A percentile compares a stretch with the other conserved stretches of the same genome.
Conservation (phyloP, 805 yeast genomes). For the Nakazawaea wyomingensis region DNA sequence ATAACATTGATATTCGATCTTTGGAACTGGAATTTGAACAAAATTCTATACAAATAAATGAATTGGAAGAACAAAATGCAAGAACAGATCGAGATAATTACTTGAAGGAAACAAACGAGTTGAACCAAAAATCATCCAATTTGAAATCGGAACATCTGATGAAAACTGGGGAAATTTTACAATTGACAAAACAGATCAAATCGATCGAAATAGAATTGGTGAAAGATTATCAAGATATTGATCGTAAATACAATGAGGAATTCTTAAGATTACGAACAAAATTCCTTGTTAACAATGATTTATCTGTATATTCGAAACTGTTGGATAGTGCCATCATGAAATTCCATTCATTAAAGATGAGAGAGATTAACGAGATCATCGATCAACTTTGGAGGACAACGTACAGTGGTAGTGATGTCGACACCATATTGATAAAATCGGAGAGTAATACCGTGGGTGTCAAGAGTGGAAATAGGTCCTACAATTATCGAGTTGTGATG, state of each 20-base stretch:
- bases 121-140: conserved; percentile 45
- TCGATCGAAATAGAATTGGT: conserved; percentile 53
- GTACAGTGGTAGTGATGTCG: conserved; percentile 93
- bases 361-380: conserved; percentile 79
- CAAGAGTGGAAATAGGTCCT: conserved; percentile 50
- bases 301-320: conserved; percentile 76
- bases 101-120: conserved; percentile 47
- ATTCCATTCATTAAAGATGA: conserved; percentile 87
- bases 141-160: conserved; percentile 66
- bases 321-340: conserved; percentile 91
- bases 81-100: conserved; percentile 55
- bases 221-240: conserved; percentile 68
- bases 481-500: conserved; percentile 94
- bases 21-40: conserved; percentile 33
- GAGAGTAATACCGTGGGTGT: conserved; percentile 55
- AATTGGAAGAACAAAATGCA: conserved; percentile 52
- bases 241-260: conserved; percentile 57
- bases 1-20: conserved; percentile 55
- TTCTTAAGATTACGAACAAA: conserved; percentile 75
- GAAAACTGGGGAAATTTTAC: conserved; percentile 80
- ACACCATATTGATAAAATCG: conserved; percentile 78
- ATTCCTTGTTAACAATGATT: conserved; percentile 71
- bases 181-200: conserved; percentile 66
- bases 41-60: conserved; percentile 34
- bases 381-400: conserved; percentile 94